Percentiles rank a stretch among this genome's conserved stretches.
These are phyloP conservation scores for Mycena alexandri DNA, from an alignment of 768 basidiomycete species.

Conservation along the genomic window DNA sequence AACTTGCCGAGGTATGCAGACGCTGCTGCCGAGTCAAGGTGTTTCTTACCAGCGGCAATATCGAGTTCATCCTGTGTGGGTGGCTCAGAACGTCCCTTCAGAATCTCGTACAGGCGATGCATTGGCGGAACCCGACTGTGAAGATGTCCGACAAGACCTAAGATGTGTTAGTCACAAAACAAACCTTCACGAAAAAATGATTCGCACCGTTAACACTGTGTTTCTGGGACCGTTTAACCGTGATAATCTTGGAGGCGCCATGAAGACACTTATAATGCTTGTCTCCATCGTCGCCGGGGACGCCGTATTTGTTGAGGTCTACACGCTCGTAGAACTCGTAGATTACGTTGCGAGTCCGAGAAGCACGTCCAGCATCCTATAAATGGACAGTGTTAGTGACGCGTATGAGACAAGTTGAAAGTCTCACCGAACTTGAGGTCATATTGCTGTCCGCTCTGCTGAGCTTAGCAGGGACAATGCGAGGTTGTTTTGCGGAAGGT, in stretches of 20 bases:
- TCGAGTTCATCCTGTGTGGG: conserved; percentile 25
- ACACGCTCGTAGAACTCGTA: conserved; percentile 34
- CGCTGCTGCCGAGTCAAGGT: conserved; percentile 9
- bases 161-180: no score
- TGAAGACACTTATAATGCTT: conserved; percentile 37
- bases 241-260: conserved; percentile 25
- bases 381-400: no score
- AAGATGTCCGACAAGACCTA: conserved; percentile 32
- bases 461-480: no score
- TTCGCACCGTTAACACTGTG: conserved; percentile 12
- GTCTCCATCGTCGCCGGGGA: conserved; percentile 17
- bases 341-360: conserved; percentile 11
- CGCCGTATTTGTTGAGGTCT: conserved; percentile 14
- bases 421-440: background rate
- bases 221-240: conserved; percentile 19
- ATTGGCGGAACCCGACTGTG: conserved; percentile 21
- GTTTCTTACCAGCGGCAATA: conserved; percentile 26
- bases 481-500: no score
- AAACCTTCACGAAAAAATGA: background rate
- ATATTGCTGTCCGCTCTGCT: conserved; percentile 2
- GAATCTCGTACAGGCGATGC: conserved; percentile 27
- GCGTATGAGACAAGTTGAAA: no score
- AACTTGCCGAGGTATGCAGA: conserved; percentile 18
- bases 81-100: conserved; percentile 22
- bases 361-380: no score